Evolutionary conservation across 2,329 filamentous ascomycete species (phyloP).

Genomic region (Xylaria polymorpha): DNA sequence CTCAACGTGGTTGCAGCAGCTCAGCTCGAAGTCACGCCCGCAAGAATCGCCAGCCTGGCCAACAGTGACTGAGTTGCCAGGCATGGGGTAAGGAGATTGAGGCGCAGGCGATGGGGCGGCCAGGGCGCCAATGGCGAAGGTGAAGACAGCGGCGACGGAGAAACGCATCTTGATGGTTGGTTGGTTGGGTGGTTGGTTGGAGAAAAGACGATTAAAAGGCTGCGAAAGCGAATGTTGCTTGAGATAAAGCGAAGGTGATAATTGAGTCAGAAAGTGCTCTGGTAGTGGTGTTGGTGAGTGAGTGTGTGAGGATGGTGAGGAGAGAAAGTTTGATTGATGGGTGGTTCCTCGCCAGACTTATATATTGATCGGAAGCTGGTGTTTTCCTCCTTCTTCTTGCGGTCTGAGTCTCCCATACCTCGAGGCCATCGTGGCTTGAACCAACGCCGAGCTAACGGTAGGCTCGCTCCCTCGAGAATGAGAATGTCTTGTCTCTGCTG

Average conservation of each 20-base stretch:
- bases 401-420: background rate
- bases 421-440: constrained; percentile 25
- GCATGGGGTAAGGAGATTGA: constrained; percentile 14
- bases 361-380: constrained; percentile 32
- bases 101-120: constrained; percentile 38
- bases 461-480: constrained; percentile 32
- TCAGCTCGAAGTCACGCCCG: constrained; percentile 47
- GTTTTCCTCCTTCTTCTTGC: constrained; percentile 10
- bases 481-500: constrained; percentile 41
- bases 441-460: constrained; percentile 29
- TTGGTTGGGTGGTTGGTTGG: constrained; percentile 29
- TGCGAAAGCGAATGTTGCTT: constrained; percentile 37
- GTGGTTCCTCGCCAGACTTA: constrained; percentile 29
- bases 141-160: constrained; percentile 51
- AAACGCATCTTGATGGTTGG: constrained; percentile 56
- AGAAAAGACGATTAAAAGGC: constrained; percentile 22
- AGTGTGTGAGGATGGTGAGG: constrained; percentile 39
- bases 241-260: constrained; percentile 33
- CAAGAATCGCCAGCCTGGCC: constrained; percentile 48
- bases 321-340: constrained; percentile 17
- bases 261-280: constrained; percentile 39
- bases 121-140: constrained; percentile 51
- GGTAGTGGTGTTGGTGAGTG: constrained; percentile 36
- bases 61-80: constrained; percentile 46
- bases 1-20: constrained; percentile 51